Conservation (phyloP, 129 eudicot genomes). For the Scalesia atractyloides region DNA sequence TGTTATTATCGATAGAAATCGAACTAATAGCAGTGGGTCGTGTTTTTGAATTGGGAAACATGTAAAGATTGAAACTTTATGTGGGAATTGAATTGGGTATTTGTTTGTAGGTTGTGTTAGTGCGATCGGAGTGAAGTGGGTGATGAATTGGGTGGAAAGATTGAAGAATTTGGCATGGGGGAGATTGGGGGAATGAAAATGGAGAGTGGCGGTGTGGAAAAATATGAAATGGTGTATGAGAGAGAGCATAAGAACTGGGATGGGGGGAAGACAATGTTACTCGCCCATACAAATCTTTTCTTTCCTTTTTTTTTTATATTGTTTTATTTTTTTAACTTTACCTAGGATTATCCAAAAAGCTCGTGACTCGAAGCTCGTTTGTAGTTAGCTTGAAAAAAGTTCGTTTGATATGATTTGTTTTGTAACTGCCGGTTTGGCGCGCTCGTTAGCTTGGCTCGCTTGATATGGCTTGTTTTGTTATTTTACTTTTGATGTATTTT, state of each 20-base stretch:
- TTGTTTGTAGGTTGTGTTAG: slow-evolving; percentile 21
- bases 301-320: neutral
- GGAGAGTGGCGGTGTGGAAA: slow-evolving; percentile 29
- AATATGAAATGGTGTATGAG: slow-evolving; percentile 14
- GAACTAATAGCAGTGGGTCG: slow-evolving; percentile 8
- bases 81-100: slow-evolving; percentile 14
- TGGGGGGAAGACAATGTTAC: slow-evolving; percentile 42
- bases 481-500: too few relatives aligned
- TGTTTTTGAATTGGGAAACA: slow-evolving; percentile 25
- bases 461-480: too few relatives aligned
- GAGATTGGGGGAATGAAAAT: slow-evolving; percentile 9
- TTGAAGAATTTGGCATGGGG: slow-evolving; percentile 3
- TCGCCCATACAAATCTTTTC: slow-evolving; percentile 29
- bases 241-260: slow-evolving; percentile 25
- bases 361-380: too few relatives aligned
- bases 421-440: too few relatives aligned
- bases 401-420: neutral
- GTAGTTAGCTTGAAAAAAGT: neutral
- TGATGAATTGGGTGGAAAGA: slow-evolving; percentile 24
- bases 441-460: too few relatives aligned
- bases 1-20: slow-evolving; percentile 3
- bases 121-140: slow-evolving; percentile 38
- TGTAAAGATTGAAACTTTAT: slow-evolving; percentile 13
- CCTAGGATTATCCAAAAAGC: too few relatives aligned
- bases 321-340: neutral